These are phyloP conservation scores for Jasminum sambac DNA, from an alignment of 257 asterid species.

Conservation along the genomic window DNA sequence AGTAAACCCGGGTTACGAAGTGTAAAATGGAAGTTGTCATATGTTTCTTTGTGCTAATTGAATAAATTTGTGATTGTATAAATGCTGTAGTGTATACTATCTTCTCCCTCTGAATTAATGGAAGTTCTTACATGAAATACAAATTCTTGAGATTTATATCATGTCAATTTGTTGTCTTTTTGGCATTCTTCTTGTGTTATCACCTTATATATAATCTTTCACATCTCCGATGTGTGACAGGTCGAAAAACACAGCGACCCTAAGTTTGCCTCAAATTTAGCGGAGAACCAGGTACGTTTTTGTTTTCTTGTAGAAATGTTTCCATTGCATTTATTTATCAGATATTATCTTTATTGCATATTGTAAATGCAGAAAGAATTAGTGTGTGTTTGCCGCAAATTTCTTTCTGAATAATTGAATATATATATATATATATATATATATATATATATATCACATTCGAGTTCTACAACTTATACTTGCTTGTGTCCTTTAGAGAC, in stretches of 20 bases:
- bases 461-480: conserved; percentile 7
- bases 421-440: too few relatives aligned
- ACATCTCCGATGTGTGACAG: background rate
- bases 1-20: conserved; percentile 91
- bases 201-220: background rate
- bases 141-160: background rate
- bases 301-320: background rate
- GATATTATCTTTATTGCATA: background rate
- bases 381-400: background rate
- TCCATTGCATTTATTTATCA: background rate
- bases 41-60: conserved; percentile 2
- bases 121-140: background rate
- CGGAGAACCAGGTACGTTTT: background rate
- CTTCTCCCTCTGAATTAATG: background rate
- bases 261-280: background rate
- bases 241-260: background rate
- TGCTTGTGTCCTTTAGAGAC: background rate
- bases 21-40: conserved; percentile 28
- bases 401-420: too few relatives aligned
- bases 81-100: background rate
- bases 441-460: too few relatives aligned
- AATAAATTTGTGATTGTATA: background rate
- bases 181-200: background rate
- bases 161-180: background rate
- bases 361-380: background rate